Base-by-base conservation (phyloP, 768 basidiomycete genomes). In the Calocera viscosa region DNA sequence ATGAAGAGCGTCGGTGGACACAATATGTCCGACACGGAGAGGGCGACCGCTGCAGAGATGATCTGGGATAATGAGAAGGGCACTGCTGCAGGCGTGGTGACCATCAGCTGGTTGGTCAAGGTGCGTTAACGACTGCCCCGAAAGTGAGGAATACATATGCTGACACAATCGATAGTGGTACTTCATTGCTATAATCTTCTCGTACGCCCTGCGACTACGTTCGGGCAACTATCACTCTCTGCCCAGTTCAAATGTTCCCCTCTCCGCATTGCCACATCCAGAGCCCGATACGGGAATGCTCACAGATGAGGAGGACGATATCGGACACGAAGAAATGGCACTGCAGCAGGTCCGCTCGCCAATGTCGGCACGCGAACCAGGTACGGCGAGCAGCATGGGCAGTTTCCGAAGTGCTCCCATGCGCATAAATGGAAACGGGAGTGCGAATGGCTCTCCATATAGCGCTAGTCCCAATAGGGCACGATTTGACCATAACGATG, bases 31-130 rank as follows among this genome's bases (percentile, higher is more conserved):
- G 82, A 84, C 0, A 85, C 79, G 53, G 82, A 93, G 74, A 84
- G 89, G 65, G 82, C 80, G 26, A 77, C 76, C 1, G 89, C 91
- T 24, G 95, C 94, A 1, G 82, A 85, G 76, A 79, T 79, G 12
- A 86, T 98, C 30, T 98, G 96, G 96, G 83, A 88, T 69, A 81
- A 87, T 65, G 96, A 99, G 79, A 92, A 92, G 74, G 87, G 87
- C 1, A 83, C 84, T 12, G 93, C 94, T 0, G 83, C 84, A 0
- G 77, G 82, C 7, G 85, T 95, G 63, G 85, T 99, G 67, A 76
- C 90, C 17, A 65, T 88, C 1, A 91, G 93, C 16, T 99, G 94
- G 94, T 69, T 92, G 28, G 78, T 83, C 74, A 97, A 97, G 85
- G 94, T 94, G 68, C 69, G 84, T 67, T 33, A 39, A 24, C 17